phyloP scores from a whole-genome alignment of 495 filamentous ascomycete species.

The Tuber umbilicatum region DNA sequence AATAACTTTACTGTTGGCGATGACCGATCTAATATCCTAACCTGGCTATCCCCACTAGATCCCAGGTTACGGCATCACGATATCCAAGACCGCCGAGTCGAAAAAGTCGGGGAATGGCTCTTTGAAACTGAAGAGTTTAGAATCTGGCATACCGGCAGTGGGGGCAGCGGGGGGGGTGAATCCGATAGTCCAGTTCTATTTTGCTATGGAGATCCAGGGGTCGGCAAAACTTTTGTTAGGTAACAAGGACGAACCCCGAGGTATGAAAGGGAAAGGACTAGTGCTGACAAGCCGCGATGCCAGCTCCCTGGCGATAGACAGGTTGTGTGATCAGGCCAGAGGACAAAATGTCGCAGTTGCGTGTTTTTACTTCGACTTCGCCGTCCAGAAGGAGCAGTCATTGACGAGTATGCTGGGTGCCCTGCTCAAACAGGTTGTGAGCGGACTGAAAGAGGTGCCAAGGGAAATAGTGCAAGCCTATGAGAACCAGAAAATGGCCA shows the following conservation, averaged over 20 bases:
- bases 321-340: neutral
- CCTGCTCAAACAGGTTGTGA: neutral
- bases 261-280: neutral
- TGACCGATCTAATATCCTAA: neutral
- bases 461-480: neutral
- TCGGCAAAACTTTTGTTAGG: neutral
- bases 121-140: neutral
- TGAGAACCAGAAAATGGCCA: neutral
- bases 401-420: neutral
- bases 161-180: neutral
- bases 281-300: neutral
- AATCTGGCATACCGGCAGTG: neutral
- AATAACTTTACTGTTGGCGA: neutral
- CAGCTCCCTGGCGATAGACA: neutral
- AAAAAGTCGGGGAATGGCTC: neutral
- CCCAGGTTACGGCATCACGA: neutral
- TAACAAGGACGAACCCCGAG: neutral
- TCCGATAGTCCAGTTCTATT: neutral
- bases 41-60: neutral
- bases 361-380: neutral
- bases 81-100: neutral
- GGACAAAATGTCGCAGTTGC: neutral
- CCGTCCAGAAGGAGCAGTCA: neutral
- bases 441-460: neutral
- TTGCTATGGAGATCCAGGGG: neutral